Base-by-base conservation (phyloP, 768 basidiomycete genomes). In the Clavulina sp. region DNA sequence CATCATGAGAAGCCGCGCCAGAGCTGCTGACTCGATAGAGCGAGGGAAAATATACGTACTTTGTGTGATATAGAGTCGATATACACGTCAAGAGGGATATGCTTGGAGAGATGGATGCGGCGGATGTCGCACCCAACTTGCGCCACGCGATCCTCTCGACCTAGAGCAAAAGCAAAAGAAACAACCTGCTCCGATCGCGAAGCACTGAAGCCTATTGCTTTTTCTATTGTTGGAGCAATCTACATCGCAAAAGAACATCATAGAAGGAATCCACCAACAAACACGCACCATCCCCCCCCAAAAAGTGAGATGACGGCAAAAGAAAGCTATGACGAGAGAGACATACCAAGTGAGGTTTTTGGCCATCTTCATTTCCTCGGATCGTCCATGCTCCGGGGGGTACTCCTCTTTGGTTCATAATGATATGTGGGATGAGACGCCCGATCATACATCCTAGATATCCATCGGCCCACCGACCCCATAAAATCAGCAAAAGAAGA, bases 101-200 rank as follows among this genome's bases (percentile, higher is more conserved):
- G 76, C 16, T 72, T 68, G 0, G 82, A 78, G 55, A 81, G 74
- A 33, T 66, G 69, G 48, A 82, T 68, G 48, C 77, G 76, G 58
- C 82, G 79, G 60, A 85, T 73, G 3, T 81, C 84, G n/a, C 87
- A 68, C 1, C 85, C 85, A 58, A 88, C 78, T 64, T 85, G 84
- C 58, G 83, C 69, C 46, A 88, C 85, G 52, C 81, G 77, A 41
- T 76, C 73, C 51, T 78, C 76, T 6, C 72, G 70, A 2, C 85
- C 85, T 58, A 87, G 84, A 3, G 60, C 52, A 51, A 56, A 61
- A 5, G 60, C 60, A 52, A 61, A 57, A 1, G 81, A 81, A 75
- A 88, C 57, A 5, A 60, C 28, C 21, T 52, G 57, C n/a, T 51
- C 59, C 21, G 52, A 36, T 26, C 56, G 54, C 16, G 59, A 54